phyloP scores from a whole-genome alignment of 352 stramenopile genomes.

The Phytophthora fragariaefolia region DNA sequence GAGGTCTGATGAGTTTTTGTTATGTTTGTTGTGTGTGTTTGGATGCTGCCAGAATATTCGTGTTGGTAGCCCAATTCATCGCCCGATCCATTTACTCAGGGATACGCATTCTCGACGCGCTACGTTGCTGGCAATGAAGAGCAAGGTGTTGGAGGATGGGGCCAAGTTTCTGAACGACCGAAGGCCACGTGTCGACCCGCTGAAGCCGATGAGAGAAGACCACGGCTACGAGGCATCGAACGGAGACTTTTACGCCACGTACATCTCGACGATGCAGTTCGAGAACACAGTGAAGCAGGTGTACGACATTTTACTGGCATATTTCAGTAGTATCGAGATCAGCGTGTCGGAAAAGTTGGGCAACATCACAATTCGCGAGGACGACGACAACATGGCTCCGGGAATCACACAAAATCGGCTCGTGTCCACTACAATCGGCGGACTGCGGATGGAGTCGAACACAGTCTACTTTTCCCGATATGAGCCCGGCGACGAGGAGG shows the following conservation, averaged over 20 bases:
- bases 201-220: slow-evolving; percentile 44
- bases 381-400: slow-evolving; percentile 43
- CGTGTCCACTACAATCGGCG: slow-evolving; percentile 37
- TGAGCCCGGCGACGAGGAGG: slow-evolving; percentile 19
- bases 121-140: slow-evolving; percentile 34
- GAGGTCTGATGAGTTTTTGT: slow-evolving; percentile 7
- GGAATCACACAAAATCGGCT: slow-evolving; percentile 51
- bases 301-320: slow-evolving; percentile 49
- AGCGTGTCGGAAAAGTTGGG: slow-evolving; percentile 57
- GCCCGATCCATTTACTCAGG: slow-evolving; percentile 32
- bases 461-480: slow-evolving; percentile 46
- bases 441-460: slow-evolving; percentile 55
- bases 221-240: slow-evolving; percentile 40
- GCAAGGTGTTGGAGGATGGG: slow-evolving; percentile 32
- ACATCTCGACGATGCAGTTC: slow-evolving; percentile 41
- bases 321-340: slow-evolving; percentile 56
- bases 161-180: slow-evolving; percentile 37
- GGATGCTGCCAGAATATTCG: slow-evolving; percentile 44
- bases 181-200: slow-evolving; percentile 30
- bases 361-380: slow-evolving; percentile 54
- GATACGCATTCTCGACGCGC: slow-evolving; percentile 27
- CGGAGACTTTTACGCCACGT: slow-evolving; percentile 39
- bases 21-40: slow-evolving; percentile 2
- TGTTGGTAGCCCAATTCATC: slow-evolving; percentile 42
- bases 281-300: slow-evolving; percentile 52